phyloP scores from a whole-genome alignment of 2,329 filamentous ascomycete species.

The Periconia sp. region DNA sequence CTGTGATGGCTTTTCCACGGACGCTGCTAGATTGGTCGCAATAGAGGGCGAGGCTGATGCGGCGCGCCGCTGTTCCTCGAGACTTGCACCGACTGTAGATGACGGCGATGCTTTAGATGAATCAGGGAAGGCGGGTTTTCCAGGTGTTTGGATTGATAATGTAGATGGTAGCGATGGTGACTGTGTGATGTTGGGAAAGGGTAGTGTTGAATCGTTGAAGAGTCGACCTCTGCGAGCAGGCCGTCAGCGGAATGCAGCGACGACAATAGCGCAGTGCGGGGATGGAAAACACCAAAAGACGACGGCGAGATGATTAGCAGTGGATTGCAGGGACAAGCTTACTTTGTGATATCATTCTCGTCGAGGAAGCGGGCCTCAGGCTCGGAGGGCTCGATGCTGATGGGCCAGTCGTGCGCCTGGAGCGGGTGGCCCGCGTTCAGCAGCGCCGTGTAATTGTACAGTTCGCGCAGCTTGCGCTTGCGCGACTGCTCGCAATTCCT shows the following conservation, averaged over 20 bases:
- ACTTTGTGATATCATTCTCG: slow-evolving; percentile 64
- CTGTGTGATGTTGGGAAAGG: slow-evolving; percentile 37
- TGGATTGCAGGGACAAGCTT: slow-evolving; percentile 38
- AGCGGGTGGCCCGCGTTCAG: slow-evolving; percentile 60
- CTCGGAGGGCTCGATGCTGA: slow-evolving; percentile 59
- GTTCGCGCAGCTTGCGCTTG: slow-evolving; percentile 88
- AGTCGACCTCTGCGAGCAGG: slow-evolving; percentile 57
- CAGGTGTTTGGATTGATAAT: slow-evolving; percentile 28
- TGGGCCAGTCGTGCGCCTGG: slow-evolving; percentile 62
- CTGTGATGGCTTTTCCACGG: slow-evolving; percentile 20
- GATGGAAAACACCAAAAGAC: slow-evolving; percentile 3
- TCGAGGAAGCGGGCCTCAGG: slow-evolving; percentile 62
- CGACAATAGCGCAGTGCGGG: slow-evolving; percentile 26
- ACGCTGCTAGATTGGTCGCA: slow-evolving; percentile 27
- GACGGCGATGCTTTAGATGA: slow-evolving; percentile 31
- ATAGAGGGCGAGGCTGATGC: slow-evolving; percentile 44
- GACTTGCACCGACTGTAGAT: slow-evolving; percentile 24
- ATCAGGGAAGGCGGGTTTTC: slow-evolving; percentile 17
- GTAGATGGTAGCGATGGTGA: slow-evolving; percentile 32
- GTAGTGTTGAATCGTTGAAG: slow-evolving; percentile 63
- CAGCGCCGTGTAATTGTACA: slow-evolving; percentile 78
- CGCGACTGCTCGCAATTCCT: slow-evolving; percentile 71
- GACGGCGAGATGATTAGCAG: no score
- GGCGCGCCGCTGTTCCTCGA: slow-evolving; percentile 42
- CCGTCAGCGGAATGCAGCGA: slow-evolving; percentile 38